A percentile compares a stretch with the other conserved stretches of the same genome.
phyloP scores from a whole-genome alignment of 176 grass and related monocot species.

The Cocos nucifera region DNA sequence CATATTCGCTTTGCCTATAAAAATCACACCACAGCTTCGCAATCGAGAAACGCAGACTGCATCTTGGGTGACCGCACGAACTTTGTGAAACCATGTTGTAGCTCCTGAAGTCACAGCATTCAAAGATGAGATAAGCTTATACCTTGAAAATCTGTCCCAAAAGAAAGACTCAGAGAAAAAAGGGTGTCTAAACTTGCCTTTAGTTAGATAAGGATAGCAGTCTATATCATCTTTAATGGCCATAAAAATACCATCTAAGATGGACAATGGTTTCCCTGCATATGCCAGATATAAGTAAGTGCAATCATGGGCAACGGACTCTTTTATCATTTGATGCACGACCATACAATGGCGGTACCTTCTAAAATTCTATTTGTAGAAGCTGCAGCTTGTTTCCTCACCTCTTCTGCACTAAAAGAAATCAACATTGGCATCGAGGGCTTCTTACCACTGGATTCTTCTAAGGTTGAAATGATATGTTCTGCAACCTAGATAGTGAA shows the following conservation, averaged over 20 bases:
- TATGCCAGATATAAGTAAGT: too few relatives aligned
- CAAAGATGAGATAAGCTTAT: not conserved
- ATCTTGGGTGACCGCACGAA: slow-evolving; percentile 49
- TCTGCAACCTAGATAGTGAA: slow-evolving; percentile 54
- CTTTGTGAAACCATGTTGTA: slow-evolving; percentile 73
- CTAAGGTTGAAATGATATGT: slow-evolving; percentile 51
- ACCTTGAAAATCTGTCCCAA: too few relatives aligned
- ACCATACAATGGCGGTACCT: slow-evolving; percentile 27
- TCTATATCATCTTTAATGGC: slow-evolving; percentile 98
- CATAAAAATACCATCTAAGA: slow-evolving; percentile 80
- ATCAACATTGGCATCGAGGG: slow-evolving; percentile 75
- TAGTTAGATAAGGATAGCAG: slow-evolving; percentile 78
- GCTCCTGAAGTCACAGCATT: slow-evolving; percentile 35
- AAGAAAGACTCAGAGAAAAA: slow-evolving; percentile 9
- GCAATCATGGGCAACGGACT: not conserved
- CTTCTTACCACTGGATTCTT: slow-evolving; percentile 57
- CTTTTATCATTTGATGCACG: not conserved
- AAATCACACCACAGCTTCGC: slow-evolving; percentile 81
- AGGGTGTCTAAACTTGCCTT: slow-evolving; percentile 32
- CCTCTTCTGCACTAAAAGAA: slow-evolving; percentile 48
- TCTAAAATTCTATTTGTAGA: slow-evolving; percentile 69
- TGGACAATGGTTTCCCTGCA: slow-evolving; percentile 61
- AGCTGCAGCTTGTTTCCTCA: slow-evolving; percentile 75
- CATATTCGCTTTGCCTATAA: slow-evolving; percentile 98
- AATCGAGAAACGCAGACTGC: slow-evolving; percentile 67